These are phyloP conservation scores for Metarhizium brunneum DNA, from an alignment of 2,329 filamentous ascomycete species.

Conservation along the genomic window DNA sequence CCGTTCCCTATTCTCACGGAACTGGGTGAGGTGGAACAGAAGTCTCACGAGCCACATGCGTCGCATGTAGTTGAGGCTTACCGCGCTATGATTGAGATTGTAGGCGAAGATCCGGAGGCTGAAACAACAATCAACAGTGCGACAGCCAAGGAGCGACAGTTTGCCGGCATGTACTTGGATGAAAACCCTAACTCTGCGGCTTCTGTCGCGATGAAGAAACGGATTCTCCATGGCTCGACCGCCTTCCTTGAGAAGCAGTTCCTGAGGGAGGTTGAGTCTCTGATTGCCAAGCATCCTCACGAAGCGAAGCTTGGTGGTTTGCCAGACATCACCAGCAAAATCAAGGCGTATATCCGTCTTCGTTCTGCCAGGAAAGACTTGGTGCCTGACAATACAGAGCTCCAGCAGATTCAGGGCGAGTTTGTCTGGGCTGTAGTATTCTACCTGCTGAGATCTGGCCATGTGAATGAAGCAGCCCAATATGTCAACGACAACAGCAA, in stretches of 20 bases:
- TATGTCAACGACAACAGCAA: slow-evolving; percentile 75
- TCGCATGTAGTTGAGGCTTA: slow-evolving; percentile 76
- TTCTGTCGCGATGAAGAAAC: slow-evolving; percentile 61
- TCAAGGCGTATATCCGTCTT: slow-evolving; percentile 84
- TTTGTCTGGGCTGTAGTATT: slow-evolving; percentile 93
- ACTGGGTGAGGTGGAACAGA: slow-evolving; percentile 64
- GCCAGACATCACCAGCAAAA: slow-evolving; percentile 80
- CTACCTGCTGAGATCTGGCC: slow-evolving; percentile 78
- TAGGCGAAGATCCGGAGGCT: slow-evolving; percentile 58
- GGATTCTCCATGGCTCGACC: slow-evolving; percentile 72
- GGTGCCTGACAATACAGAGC: slow-evolving; percentile 67
- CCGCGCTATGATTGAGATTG: slow-evolving; percentile 68
- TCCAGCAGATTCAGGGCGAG: slow-evolving; percentile 73
- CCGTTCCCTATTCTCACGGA: slow-evolving; percentile 68
- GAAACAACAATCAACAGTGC: slow-evolving; percentile 50
- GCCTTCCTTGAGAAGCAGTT: slow-evolving; percentile 75
- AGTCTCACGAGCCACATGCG: slow-evolving; percentile 60
- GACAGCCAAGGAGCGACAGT: slow-evolving; percentile 66
- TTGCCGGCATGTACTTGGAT: slow-evolving; percentile 67
- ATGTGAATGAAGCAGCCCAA: slow-evolving; percentile 72
- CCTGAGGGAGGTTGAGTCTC: slow-evolving; percentile 63
- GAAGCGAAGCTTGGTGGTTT: slow-evolving; percentile 86
- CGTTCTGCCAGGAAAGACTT: slow-evolving; percentile 74
- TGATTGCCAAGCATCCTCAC: slow-evolving; percentile 73
- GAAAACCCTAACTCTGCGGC: slow-evolving; percentile 56